phyloP scores from a whole-genome alignment of 768 basidiomycete genomes.

The Psilocybe tampanensis region DNA sequence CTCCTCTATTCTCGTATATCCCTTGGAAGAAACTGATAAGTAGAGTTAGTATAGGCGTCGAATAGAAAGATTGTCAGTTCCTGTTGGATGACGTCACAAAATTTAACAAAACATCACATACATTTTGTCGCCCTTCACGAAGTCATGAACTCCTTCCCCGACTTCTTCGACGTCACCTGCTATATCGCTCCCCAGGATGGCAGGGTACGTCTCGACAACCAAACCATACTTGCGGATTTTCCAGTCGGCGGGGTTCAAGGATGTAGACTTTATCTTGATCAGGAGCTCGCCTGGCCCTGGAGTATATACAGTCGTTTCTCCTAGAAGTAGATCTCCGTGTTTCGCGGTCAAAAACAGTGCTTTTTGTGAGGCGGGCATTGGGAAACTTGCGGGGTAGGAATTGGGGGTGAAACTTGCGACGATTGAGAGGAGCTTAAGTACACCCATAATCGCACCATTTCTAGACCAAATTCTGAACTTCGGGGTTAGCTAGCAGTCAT shows the following conservation, averaged over 20 bases:
- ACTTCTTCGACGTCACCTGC: constrained; percentile 52
- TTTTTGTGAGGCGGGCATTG: constrained; percentile 25
- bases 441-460: no score
- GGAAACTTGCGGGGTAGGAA: no score
- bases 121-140: constrained; percentile 55
- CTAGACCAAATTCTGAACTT: no score
- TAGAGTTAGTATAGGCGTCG: no score
- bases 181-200: constrained; percentile 48
- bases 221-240: constrained; percentile 46
- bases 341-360: constrained; percentile 17
- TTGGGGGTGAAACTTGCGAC: no score
- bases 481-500: no score
- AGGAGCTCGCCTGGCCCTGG: constrained; percentile 52
- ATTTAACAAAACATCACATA: no score
- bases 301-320: constrained; percentile 33
- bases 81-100: constrained; percentile 17
- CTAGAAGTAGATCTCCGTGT: constrained; percentile 29
- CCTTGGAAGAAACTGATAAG: constrained; percentile 42
- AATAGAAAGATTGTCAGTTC: no score
- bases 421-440: no score
- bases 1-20: constrained; percentile 32
- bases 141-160: constrained; percentile 48
- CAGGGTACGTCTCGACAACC: constrained; percentile 44
- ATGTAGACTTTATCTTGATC: constrained; percentile 46
- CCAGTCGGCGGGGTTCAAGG: constrained; percentile 57